A percentile compares a stretch with the other conserved stretches of the same genome.
phyloP scores from a whole-genome alignment of 805 yeast genomes.

The fission yeast (Schizosaccharomyces pombe) region ASM294v3 CU329670.1:242001-242500 shows the following conservation, averaged over 20 bases:
- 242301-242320: conserved; percentile 14
- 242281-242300: conserved; percentile 70
- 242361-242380: conserved; percentile 39
- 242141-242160: conserved; percentile 9
- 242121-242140: conserved; percentile 5
- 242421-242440: conserved; percentile 50
- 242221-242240: conserved; percentile 70
- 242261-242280: conserved; percentile 93
- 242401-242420: conserved; percentile 54
- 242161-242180: conserved; percentile 11
- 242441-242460: conserved; percentile 31
- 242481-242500: conserved; percentile 46
- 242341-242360: conserved; percentile 15
- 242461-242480: conserved; percentile 15
- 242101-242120: conserved; percentile 17
- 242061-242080: conserved; percentile 56
- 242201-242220: conserved; percentile 73
- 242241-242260: conserved; percentile 73
- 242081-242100: conserved; percentile 61
- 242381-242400: conserved; percentile 51
- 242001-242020: conserved; percentile 57
- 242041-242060: conserved; percentile 47
- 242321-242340: conserved; percentile 11
- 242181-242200: conserved; percentile 30
- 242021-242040: conserved; percentile 38